phyloP scores from a whole-genome alignment of 345 rosid genomes.

The Cardamine resedifolia region DNA sequence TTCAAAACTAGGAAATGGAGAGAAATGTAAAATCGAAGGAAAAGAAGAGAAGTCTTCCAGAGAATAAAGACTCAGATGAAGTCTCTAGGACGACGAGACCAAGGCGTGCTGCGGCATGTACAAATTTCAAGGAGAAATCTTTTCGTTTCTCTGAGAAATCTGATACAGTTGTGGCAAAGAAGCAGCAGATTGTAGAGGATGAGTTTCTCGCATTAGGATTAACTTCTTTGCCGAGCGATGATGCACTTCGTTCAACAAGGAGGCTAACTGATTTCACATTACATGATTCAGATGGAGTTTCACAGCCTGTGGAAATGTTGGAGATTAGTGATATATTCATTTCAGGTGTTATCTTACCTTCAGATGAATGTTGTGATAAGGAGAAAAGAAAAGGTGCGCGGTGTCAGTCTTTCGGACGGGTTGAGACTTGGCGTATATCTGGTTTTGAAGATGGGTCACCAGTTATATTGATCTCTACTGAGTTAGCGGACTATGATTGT shows the following conservation, averaged over 20 bases:
- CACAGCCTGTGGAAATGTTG: conserved; percentile 60
- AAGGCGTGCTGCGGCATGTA: conserved; percentile 76
- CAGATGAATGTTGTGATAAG: conserved; percentile 42
- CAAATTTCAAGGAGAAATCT: conserved; percentile 62
- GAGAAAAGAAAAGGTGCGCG: conserved; percentile 50
- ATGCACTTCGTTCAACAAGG: conserved; percentile 47
- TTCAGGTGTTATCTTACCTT: conserved; percentile 53
- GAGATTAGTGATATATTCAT: conserved; percentile 55
- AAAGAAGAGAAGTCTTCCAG: conserved; percentile 41
- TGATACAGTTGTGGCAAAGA: conserved; percentile 50
- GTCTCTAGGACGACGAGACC: conserved; percentile 53
- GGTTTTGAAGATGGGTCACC: conserved; percentile 72
- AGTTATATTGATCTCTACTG: conserved; percentile 65
- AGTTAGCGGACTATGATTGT: conserved; percentile 58
- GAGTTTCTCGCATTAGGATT: conserved; percentile 50
- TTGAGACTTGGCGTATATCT: conserved; percentile 62
- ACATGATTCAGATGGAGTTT: conserved; percentile 43
- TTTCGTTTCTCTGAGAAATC: conserved; percentile 43
- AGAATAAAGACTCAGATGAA: conserved; percentile 27
- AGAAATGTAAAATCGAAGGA: conserved; percentile 5
- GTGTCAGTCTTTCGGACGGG: conserved; percentile 52
- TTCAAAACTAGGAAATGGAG: conserved; percentile 10
- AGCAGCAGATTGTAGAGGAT: conserved; percentile 46
- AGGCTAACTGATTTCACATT: conserved; percentile 56
- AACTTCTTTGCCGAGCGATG: conserved; percentile 41